Evolutionary conservation across 495 filamentous ascomycete species (phyloP).

Genomic region (Neurospora cerealis): DNA sequence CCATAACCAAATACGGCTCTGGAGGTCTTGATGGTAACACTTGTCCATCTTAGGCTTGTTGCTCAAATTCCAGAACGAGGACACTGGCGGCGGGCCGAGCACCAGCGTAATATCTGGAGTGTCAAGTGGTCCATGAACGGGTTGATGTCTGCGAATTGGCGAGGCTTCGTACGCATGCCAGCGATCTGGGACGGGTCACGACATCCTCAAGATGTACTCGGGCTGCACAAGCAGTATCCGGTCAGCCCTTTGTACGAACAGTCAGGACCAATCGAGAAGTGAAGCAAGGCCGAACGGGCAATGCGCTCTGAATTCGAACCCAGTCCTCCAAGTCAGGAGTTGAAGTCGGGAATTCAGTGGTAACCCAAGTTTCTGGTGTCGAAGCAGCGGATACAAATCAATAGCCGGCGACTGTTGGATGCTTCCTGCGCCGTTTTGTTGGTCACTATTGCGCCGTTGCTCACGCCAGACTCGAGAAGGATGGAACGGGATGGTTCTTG

Average conservation of each 20-base stretch:
- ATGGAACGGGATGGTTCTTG: not conserved
- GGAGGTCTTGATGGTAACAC: not conserved
- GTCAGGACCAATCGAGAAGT: not conserved
- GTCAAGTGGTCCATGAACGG: not conserved
- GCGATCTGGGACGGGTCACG: not conserved
- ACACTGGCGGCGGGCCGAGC: not conserved
- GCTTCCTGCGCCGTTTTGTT: not conserved
- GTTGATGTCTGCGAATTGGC: not conserved
- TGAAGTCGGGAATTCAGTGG: not conserved
- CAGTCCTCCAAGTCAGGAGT: not conserved
- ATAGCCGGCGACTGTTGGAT: not conserved
- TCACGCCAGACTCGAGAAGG: not conserved
- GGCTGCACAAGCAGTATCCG: not conserved
- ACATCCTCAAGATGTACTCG: not conserved
- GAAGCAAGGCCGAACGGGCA: not conserved
- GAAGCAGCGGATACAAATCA: not conserved
- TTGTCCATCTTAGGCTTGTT: not conserved
- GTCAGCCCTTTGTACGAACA: not conserved
- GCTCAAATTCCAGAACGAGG: not conserved
- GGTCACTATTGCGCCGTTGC: not conserved
- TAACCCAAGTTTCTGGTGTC: not conserved
- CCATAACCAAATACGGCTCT: not conserved
- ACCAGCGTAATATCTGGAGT: not conserved
- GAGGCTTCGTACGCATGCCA: not conserved
- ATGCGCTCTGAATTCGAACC: not conserved